A percentile compares a stretch with the other conserved stretches of the same genome.
phyloP scores from a whole-genome alignment of 2,329 filamentous ascomycete species.

The Trichoderma brevicompactum region DNA sequence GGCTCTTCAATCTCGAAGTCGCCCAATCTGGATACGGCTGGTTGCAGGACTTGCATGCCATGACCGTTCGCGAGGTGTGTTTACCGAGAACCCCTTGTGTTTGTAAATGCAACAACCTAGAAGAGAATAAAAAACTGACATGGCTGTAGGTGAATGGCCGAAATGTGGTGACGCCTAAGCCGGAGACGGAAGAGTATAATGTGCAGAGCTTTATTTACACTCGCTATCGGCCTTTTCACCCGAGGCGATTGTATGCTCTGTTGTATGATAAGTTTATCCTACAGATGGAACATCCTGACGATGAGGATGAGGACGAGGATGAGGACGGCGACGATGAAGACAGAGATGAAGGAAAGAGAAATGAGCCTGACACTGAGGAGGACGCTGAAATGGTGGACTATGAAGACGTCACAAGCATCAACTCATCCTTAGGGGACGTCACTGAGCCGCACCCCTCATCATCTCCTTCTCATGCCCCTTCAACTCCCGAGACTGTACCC shows the following conservation, averaged over 20 bases:
- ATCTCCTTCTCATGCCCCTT: not conserved
- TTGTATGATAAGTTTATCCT: conserved; percentile 57
- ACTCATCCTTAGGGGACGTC: conserved; percentile 32
- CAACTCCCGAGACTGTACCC: not conserved
- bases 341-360: not conserved
- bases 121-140: not conserved
- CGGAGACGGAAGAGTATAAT: conserved; percentile 74
- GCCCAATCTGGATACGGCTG: conserved; percentile 70
- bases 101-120: not conserved
- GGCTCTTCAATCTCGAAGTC: conserved; percentile 65
- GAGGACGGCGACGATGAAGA: conserved; percentile 41
- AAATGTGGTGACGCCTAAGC: conserved; percentile 65
- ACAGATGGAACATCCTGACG: conserved; percentile 50
- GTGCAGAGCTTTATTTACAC: conserved; percentile 73
- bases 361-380: conserved; percentile 21
- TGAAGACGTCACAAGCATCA: conserved; percentile 3
- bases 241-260: conserved; percentile 50
- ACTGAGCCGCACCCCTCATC: not conserved
- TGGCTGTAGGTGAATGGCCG: conserved; percentile 47
- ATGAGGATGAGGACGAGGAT: conserved; percentile 42
- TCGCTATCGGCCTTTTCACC: conserved; percentile 60
- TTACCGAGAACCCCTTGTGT: not conserved
- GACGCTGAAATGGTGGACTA: conserved; percentile 16
- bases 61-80: conserved; percentile 62
- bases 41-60: conserved; percentile 70